Evolutionary conservation across 148 eudicot species (phyloP), one percentile per base, ranked within the genome.

Genomic region (Suaeda aralocaspica): DNA sequence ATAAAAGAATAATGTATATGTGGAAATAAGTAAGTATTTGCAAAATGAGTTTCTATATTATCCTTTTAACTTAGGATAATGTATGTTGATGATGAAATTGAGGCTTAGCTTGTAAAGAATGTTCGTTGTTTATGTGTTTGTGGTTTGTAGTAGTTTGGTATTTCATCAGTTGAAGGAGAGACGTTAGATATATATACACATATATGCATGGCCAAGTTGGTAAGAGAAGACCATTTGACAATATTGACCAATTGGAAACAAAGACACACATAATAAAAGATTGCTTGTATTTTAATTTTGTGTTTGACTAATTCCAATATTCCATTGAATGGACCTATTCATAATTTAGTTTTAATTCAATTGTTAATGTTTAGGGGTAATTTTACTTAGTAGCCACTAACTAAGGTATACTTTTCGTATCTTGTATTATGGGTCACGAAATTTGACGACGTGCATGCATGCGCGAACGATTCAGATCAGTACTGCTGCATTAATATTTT

Each of bases 291-390:
- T n/a, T n/a, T n/a, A n/a, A n/a, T n/a, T n/a, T 57, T 25, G 25
- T 4, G 12, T 68, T 75, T 68, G 69, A 68, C 68, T 41, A 29
- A 50, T 45, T 41, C 30, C 33, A 30, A 39, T 60, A 50, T 45
- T 41, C 30, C 33, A 30, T 51, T 60, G 78, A 69, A 68, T 69
- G 53, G 73, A 75, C 78, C 73, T 75, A 21, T 75, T 75, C 73
- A 28, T 74, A 57, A 28, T 1, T 57, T 58, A 1, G 14, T 16
- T 67, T 22, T 18, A 49, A 18, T 63, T 36, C 41, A 36, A 25
- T 63, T 59, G 16, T 71, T 28, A 69, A 6, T 41, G 22, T 34
- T 55, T 8, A 16, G 15, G 24, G 9, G 36, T 58, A 25, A 58
- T 15, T 3, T 12, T 45, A 45, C 41, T 36, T 21, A 3, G 53